Percentiles rank a stretch among this genome's conserved stretches.
Conservation (phyloP, 202 grass and related monocot genomes). For the Musa balbisiana region DNA sequence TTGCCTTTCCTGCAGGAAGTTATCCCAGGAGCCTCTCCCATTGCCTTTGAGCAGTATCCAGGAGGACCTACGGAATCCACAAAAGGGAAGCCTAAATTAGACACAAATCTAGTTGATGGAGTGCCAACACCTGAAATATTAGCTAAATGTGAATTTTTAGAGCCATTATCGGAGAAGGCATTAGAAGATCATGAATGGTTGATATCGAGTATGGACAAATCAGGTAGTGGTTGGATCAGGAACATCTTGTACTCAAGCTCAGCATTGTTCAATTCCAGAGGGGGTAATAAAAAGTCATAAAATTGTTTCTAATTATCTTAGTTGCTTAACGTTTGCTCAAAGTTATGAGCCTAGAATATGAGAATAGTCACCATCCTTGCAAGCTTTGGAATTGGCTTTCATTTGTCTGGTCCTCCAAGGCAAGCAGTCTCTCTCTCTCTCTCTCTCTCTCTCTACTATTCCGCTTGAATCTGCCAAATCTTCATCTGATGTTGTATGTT, state of each 20-base stretch:
- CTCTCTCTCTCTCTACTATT: no score
- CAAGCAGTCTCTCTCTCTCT: no score
- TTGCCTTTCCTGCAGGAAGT: conserved; percentile 61
- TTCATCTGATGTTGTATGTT: no score
- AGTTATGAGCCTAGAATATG: no score
- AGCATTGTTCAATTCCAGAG: not conserved
- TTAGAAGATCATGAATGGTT: conserved; percentile 68
- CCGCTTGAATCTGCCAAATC: no score
- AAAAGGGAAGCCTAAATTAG: conserved; percentile 51
- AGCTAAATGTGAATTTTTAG: conserved; percentile 74
- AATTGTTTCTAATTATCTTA: no score
- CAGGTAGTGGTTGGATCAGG: conserved; percentile 28
- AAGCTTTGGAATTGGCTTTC: no score
- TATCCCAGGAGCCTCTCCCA: conserved; percentile 64
- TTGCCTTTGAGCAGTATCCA: conserved; percentile 32
- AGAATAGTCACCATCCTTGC: no score
- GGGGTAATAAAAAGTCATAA: not conserved
- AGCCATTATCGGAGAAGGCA: conserved; percentile 62
- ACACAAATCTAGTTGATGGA: conserved; percentile 66
- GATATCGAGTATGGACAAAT: conserved; percentile 50
- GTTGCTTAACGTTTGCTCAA: no score
- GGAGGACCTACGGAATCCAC: conserved; percentile 35
- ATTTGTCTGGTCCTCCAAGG: no score
- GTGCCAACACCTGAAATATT: conserved; percentile 65
- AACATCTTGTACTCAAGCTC: conserved; percentile 27